phyloP scores from a whole-genome alignment of 2,329 filamentous ascomycete species.

The Whalleya microplaca region DNA sequence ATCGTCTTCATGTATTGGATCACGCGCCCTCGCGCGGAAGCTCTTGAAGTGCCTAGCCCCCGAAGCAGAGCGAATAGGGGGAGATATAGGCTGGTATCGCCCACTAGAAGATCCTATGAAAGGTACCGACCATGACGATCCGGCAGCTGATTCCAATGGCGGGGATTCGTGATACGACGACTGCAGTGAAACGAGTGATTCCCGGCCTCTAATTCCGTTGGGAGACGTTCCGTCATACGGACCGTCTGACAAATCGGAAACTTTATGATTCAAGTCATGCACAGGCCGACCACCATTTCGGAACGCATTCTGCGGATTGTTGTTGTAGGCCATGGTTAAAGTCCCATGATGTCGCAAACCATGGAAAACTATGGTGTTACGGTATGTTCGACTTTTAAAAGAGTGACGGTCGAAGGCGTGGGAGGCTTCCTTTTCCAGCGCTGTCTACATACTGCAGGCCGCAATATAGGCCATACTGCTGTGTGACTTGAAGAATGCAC shows the following conservation, averaged over 20 bases:
- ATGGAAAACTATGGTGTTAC: slow-evolving; percentile 9
- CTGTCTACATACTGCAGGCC: slow-evolving; percentile 1
- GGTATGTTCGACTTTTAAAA: slow-evolving; percentile 23
- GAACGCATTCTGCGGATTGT: slow-evolving; percentile 21
- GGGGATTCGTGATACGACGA: slow-evolving; percentile 33
- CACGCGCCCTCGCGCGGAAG: slow-evolving; percentile 27
- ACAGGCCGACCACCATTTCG: slow-evolving; percentile 19
- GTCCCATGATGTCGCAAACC: slow-evolving; percentile 21
- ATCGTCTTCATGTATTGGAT: slow-evolving; percentile 38
- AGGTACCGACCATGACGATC: slow-evolving; percentile 29
- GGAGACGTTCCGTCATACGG: slow-evolving; percentile 24
- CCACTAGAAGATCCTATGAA: slow-evolving; percentile 26
- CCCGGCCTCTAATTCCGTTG: slow-evolving; percentile 30
- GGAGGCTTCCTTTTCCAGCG: slow-evolving; percentile 5
- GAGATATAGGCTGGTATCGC: slow-evolving; percentile 29
- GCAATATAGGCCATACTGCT: slow-evolving; percentile 3
- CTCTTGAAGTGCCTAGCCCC: slow-evolving; percentile 29
- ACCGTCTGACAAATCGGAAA: slow-evolving; percentile 35
- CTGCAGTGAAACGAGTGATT: slow-evolving; percentile 38
- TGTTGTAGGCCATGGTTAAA: slow-evolving; percentile 32
- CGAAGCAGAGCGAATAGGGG: slow-evolving; percentile 12
- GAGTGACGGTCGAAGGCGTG: slow-evolving; percentile 7
- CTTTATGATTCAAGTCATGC: slow-evolving; percentile 34
- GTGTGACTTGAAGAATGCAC: neutral
- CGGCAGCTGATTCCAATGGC: slow-evolving; percentile 5